phyloP scores from a whole-genome alignment of 2,329 filamentous ascomycete species.

The Fusarium liriodendri region DNA sequence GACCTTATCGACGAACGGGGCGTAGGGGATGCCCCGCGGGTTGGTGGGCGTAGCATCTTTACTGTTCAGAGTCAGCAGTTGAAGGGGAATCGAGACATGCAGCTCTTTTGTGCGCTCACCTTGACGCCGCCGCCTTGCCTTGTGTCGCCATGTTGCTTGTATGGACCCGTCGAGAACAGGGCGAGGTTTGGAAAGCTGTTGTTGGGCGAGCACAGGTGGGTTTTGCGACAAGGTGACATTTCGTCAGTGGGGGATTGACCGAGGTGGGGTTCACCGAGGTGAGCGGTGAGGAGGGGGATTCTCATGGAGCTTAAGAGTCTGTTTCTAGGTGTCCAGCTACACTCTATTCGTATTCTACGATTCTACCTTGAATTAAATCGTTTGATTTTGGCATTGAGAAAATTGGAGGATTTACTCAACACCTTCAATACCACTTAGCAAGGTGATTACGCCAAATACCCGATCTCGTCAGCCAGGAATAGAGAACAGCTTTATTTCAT shows the following conservation, averaged over 20 bases:
- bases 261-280: constrained; percentile 40
- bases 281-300: constrained; percentile 44
- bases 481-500: background rate
- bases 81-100: background rate
- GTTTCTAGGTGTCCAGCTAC: background rate
- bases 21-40: constrained; percentile 83
- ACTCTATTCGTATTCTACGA: background rate
- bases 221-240: constrained; percentile 47
- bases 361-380: background rate
- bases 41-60: constrained; percentile 73
- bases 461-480: background rate
- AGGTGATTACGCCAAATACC: background rate
- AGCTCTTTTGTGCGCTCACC: constrained; percentile 43
- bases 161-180: constrained; percentile 33
- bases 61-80: constrained; percentile 40
- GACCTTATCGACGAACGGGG: constrained; percentile 88
- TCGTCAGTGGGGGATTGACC: constrained; percentile 46
- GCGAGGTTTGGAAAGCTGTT: constrained; percentile 38
- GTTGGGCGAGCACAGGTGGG: constrained; percentile 33
- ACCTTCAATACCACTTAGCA: background rate
- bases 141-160: constrained; percentile 54
- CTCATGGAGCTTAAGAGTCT: background rate
- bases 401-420: background rate
- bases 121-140: constrained; percentile 51
- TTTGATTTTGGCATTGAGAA: background rate